phyloP scores from a whole-genome alignment of 805 yeast species.

The Schwanniomyces yamadae region DNA sequence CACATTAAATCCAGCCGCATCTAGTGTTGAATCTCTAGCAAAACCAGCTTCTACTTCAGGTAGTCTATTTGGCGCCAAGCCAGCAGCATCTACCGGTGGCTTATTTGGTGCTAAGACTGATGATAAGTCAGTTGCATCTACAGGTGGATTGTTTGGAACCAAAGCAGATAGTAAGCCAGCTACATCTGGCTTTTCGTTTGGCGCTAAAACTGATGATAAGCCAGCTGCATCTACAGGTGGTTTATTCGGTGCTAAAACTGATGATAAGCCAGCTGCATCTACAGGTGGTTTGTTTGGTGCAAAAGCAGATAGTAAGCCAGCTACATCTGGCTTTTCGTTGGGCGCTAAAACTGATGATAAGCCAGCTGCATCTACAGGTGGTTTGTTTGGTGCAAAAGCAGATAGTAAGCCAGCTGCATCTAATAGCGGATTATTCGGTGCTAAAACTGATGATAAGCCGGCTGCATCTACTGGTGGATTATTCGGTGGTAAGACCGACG shows the following conservation, averaged over 20 bases:
- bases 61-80: conserved; percentile 19
- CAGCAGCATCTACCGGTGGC: conserved; percentile 8
- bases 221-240: conserved; percentile 16
- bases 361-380: conserved; percentile 7
- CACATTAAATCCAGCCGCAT: too few relatives aligned
- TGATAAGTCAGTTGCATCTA: conserved; percentile 9
- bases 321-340: conserved; percentile 7
- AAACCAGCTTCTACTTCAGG: too few relatives aligned
- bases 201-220: conserved; percentile 14
- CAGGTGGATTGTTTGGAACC: conserved; percentile 10
- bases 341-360: conserved; percentile 13
- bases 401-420: conserved; percentile 11
- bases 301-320: conserved; percentile 11
- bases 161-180: not conserved
- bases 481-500: conserved; percentile 8
- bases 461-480: conserved; percentile 5
- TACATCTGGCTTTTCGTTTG: conserved; percentile 15
- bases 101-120: conserved; percentile 12
- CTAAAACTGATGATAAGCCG: conserved; percentile 3
- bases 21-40: too few relatives aligned
- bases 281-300: conserved; percentile 17
- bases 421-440: conserved; percentile 2
- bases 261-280: conserved; percentile 10
- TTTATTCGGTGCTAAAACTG: conserved; percentile 14
- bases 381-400: conserved; percentile 5